A percentile compares a stretch with the other conserved stretches of the same genome.
Evolutionary conservation across 75 land plant species (phyloP).

Genomic region (Chamaecyparis obtusa): DNA sequence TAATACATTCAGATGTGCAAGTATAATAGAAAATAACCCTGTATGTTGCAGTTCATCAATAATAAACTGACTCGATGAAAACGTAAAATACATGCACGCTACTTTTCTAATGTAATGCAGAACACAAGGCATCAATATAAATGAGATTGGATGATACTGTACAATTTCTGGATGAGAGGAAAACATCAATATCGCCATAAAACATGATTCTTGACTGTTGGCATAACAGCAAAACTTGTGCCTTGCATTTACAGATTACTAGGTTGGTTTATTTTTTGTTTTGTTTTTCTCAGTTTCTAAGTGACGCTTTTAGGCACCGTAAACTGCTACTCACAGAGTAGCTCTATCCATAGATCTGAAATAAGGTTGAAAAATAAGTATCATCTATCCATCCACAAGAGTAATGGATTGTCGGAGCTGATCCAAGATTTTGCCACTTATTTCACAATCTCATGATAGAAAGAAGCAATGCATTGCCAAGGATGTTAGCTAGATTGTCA

Average conservation of each 20-base stretch:
- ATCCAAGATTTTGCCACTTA: background rate
- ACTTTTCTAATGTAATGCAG: background rate
- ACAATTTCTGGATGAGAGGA: background rate
- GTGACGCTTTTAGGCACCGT: background rate
- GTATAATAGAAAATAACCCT: background rate
- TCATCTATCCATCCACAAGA: background rate
- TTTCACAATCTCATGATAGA: background rate
- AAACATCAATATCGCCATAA: background rate
- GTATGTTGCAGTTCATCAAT: background rate
- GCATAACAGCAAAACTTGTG: background rate
- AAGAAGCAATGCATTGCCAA: background rate
- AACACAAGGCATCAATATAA: background rate
- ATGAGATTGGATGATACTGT: background rate
- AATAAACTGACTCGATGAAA: background rate
- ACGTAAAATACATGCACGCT: background rate
- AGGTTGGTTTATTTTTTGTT: background rate
- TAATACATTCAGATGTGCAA: background rate
- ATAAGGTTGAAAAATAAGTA: background rate
- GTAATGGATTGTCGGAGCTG: background rate
- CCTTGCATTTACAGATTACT: background rate
- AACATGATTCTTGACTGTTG: background rate
- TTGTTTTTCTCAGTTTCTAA: too few relatives aligned
- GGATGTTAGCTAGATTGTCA: background rate
- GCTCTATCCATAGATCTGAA: background rate
- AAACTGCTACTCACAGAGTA: background rate